Conservation (phyloP, 2,329 filamentous ascomycete species). For the Xylariaceae sp. region DNA sequence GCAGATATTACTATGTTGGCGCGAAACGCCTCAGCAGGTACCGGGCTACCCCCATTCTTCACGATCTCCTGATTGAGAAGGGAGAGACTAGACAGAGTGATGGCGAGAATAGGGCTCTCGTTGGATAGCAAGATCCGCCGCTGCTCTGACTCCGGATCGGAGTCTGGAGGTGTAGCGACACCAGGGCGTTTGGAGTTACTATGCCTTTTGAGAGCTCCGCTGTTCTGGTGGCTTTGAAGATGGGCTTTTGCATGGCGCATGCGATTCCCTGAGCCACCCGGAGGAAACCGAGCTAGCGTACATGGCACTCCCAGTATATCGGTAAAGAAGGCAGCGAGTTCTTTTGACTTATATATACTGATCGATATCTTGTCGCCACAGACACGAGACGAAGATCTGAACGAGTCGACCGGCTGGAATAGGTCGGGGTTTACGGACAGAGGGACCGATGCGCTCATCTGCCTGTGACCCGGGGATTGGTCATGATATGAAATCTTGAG, state of each 20-base stretch:
- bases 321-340: constrained; percentile 74
- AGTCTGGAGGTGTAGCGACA: constrained; percentile 52
- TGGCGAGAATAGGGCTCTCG: constrained; percentile 85
- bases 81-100: constrained; percentile 75
- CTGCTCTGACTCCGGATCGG: constrained; percentile 44
- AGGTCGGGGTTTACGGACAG: constrained; percentile 62
- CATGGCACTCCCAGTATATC: constrained; percentile 71
- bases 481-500: constrained; percentile 55
- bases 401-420: constrained; percentile 38
- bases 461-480: constrained; percentile 6
- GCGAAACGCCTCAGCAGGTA: constrained; percentile 72
- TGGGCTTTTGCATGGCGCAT: constrained; percentile 68
- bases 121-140: constrained; percentile 75
- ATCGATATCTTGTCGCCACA: constrained; percentile 76
- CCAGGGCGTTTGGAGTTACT: constrained; percentile 52
- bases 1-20: constrained; percentile 76
- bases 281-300: constrained; percentile 75
- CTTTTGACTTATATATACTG: constrained; percentile 60
- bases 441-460: constrained; percentile 47
- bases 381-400: constrained; percentile 56
- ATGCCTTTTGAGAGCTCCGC: constrained; percentile 16
- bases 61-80: constrained; percentile 69
- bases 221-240: constrained; percentile 52
- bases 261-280: constrained; percentile 53
- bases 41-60: constrained; percentile 53